Percentiles rank a stretch among this genome's conserved stretches.
Evolutionary conservation across 2,329 filamentous ascomycete genomes (phyloP).

Genomic region (Monosporascus sp.): DNA sequence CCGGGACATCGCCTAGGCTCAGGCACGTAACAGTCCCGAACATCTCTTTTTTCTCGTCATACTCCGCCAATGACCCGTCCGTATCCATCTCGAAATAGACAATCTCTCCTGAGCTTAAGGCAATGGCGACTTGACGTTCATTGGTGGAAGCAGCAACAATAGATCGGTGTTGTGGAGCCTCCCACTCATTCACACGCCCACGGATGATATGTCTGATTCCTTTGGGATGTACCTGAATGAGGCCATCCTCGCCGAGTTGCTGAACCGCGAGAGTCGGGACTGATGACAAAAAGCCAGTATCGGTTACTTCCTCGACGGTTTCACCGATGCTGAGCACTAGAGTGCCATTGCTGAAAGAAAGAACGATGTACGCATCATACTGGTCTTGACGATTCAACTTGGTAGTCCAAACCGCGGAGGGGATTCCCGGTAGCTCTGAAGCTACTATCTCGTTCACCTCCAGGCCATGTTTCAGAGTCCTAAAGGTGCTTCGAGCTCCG

Average conservation of each 20-base stretch:
- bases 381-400: constrained; percentile 77
- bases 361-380: constrained; percentile 90
- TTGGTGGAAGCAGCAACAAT: constrained; percentile 95
- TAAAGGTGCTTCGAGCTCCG: constrained; percentile 82
- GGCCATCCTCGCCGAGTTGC: constrained; percentile 85
- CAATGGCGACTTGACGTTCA: constrained; percentile 85
- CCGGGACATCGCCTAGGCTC: constrained; percentile 88
- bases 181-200: constrained; percentile 86
- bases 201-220: constrained; percentile 84
- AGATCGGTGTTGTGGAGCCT: constrained; percentile 84
- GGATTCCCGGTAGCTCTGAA: constrained; percentile 82
- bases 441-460: constrained; percentile 95
- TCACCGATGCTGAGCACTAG: constrained; percentile 93
- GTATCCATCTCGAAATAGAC: constrained; percentile 97
- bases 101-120: constrained; percentile 91
- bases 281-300: constrained; percentile 85
- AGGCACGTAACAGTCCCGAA: constrained; percentile 90
- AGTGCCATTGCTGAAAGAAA: constrained; percentile 86
- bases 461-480: constrained; percentile 86
- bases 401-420: constrained; percentile 90
- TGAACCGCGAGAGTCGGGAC: constrained; percentile 89
- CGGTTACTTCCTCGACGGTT: constrained; percentile 90
- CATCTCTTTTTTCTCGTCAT: constrained; percentile 93
- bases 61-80: constrained; percentile 86
- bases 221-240: constrained; percentile 94